Percentiles rank a stretch among this genome's conserved stretches.
Conservation (phyloP, 108 stramenopile species). For the Fragilariopsis cylindrus region DNA sequence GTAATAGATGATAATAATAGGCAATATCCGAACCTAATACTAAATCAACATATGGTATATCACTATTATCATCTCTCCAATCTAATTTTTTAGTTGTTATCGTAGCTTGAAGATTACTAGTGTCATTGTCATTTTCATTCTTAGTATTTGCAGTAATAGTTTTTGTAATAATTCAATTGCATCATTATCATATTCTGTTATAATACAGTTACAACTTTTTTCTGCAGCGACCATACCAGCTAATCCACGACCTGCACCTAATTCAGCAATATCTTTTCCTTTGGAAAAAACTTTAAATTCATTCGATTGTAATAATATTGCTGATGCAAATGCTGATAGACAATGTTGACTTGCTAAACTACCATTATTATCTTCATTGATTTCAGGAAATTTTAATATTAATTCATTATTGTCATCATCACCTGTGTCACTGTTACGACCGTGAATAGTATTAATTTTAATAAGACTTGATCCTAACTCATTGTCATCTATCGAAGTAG, state of each 20-base stretch:
- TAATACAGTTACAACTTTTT: no score
- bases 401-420: neutral
- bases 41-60: constrained; percentile 11
- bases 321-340: neutral
- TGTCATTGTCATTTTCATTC: neutral
- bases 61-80: constrained; percentile 23
- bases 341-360: neutral
- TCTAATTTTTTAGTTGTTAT: constrained; percentile 9
- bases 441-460: neutral
- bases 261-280: neutral
- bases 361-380: neutral
- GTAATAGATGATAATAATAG: constrained; percentile 30
- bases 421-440: neutral
- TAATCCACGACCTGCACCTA: neutral
- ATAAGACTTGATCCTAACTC: no score
- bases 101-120: neutral
- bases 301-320: constrained; percentile 1
- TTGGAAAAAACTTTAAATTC: neutral
- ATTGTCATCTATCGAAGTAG: neutral
- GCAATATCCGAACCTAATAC: constrained; percentile 35
- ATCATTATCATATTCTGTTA: no score
- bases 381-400: neutral
- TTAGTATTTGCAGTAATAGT: neutral
- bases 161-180: neutral
- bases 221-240: neutral